Base-by-base conservation (phyloP, 192 early-diverging fungal species). In the Backusella morwellensis region DNA sequence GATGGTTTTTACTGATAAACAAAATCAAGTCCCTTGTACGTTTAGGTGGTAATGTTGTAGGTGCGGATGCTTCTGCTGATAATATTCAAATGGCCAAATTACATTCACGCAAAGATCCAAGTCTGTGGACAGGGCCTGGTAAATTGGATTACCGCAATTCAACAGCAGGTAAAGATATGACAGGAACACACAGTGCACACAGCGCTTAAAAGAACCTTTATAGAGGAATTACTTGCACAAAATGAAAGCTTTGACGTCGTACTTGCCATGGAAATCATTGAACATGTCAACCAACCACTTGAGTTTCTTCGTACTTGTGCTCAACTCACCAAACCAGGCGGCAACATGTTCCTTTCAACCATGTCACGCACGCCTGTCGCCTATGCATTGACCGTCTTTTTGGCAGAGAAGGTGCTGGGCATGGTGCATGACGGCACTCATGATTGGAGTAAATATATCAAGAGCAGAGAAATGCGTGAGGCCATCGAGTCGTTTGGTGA, bases 391-490 rank as follows among this genome's bases (percentile, higher is more conserved):
- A 97, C 96, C 26, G 88, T 98, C 9, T 76, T 94, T 34, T 73
- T 93, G 29, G 96, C 97, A 12, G 94, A 99, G 81, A 85, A 95
- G 54, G 70, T 96, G 1, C 72, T 98, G 44, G 77, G 88, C 15
- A 87, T 90, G 82, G 95, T 98, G 0, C 94, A 93, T 3, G 74
- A 83, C 3, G 95, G 95, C 6, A 99, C 97, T 0, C 97, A 99
- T 74, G 90, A 95, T 32, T 89, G 91, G 85, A 76, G 80, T 26
- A 96, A 96, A 80, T 99, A 96, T 78, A 83, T 97, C 54, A 90
- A 83, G n/a, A 93, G 94, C 11, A 80, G 87, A 8, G 96, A 98
- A 78, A 75, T 97, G 11, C 56, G 47, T n/a, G 73, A 77, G 6
- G 88, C 89, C 21, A 81, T 93, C 5, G 19, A 68, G 14, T 81